Base-by-base conservation (phyloP, 257 asterid genomes). In the Solanum etuberosum region DNA sequence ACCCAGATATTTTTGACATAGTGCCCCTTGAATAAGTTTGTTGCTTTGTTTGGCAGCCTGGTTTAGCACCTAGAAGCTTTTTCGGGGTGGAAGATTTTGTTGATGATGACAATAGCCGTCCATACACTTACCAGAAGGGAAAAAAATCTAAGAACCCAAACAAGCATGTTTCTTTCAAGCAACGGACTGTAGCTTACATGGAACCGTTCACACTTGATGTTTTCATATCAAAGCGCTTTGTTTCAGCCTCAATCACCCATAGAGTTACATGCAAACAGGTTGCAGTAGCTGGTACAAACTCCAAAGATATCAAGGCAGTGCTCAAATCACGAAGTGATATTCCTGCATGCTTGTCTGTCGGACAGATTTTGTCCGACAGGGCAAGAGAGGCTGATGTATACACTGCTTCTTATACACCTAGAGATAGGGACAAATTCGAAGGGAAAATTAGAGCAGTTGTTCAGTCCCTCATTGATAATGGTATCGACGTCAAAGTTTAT, bases 371-470 rank as follows among this genome's bases (percentile, higher is more conserved):
- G 92, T 90, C 96, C 4, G 98, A 97, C 85, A 89, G 99, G 90
- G 95, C 97, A n/a, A 92, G 98, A 87, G 98, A 95, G 91, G 99
- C 98, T 3, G 99, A 97, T 61, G 98, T 94, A 38, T 94, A 94
- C 83, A 94, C 98, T 7, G 96, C 98, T 88, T 87, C 93, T 86
- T 97, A 95, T 86, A 97, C 98, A 37, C 99, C 98, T 8, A 90
- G 99, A 88, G 98, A 95, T 65, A 92, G 97, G 83, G 99, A 95
- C 90, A 95, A 95, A 90, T 97, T 97, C 42, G 98, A 97, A 92
- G 99, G 98, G n/a, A 97, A 95, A 78, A 94, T 95, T 83, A 93
- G 98, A 91, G 99, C 98, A 5, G 96, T 97, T 35, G 98, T 97
- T 87, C 98, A 95, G 94, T 94, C 98, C 83, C 98, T 95, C 87